Evolutionary conservation across 352 stramenopile species (phyloP).

Genomic region (Globisporangium nagaii): DNA sequence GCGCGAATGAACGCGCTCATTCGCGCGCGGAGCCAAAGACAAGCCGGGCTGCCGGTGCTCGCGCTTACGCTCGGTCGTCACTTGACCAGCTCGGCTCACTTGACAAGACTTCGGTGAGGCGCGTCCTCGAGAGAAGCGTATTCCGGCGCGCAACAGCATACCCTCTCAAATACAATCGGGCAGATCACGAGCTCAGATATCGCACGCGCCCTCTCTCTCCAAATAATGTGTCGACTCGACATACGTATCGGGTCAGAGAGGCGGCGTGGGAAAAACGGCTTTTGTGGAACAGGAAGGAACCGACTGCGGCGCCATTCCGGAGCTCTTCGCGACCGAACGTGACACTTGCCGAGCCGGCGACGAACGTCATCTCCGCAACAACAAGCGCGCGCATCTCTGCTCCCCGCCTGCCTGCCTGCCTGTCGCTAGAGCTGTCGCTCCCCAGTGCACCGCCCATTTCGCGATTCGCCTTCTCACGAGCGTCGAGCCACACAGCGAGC

Average conservation of each 20-base stretch:
- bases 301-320: no score
- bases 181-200: background rate
- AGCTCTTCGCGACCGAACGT: background rate
- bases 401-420: background rate
- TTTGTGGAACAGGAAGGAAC: no score
- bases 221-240: background rate
- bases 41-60: background rate
- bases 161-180: background rate
- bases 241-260: background rate
- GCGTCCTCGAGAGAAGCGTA: no score
- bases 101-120: no score
- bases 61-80: slow-evolving; percentile 3
- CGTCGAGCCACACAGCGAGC: background rate
- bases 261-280: background rate
- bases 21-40: background rate
- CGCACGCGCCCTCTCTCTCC: background rate
- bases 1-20: background rate
- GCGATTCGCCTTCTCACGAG: background rate
- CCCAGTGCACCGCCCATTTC: background rate
- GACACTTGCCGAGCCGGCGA: background rate
- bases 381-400: background rate
- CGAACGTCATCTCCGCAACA: background rate
- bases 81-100: background rate
- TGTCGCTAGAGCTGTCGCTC: background rate
- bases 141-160: background rate